Percentiles rank a stretch among this genome's conserved stretches.
These are phyloP conservation scores for Pichia phayaonensis DNA, from an alignment of 805 yeast genomes.

Conservation along the genomic window DNA sequence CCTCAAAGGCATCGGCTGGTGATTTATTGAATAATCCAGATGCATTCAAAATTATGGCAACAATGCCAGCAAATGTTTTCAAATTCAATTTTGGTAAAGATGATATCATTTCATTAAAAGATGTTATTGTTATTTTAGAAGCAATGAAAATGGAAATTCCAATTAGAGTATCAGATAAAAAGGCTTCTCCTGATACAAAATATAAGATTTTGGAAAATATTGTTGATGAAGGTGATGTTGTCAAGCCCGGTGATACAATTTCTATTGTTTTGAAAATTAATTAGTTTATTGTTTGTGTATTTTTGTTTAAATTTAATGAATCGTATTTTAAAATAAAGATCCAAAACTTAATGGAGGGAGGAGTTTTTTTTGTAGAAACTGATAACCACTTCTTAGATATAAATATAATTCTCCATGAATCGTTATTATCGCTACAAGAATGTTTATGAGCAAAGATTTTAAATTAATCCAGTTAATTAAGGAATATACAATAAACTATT, in stretches of 20 bases:
- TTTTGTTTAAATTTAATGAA: neutral
- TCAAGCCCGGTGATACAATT: slow-evolving; percentile 24
- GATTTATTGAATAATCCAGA: slow-evolving; percentile 21
- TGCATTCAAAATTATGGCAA: slow-evolving; percentile 17
- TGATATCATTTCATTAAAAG: slow-evolving; percentile 16
- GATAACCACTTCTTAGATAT: no score
- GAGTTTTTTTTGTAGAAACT: no score
- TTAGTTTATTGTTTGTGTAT: neutral
- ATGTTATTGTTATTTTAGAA: slow-evolving; percentile 24
- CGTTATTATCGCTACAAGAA: neutral
- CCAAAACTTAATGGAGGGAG: no score
- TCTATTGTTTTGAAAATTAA: slow-evolving; percentile 5
- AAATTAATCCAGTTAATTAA: no score
- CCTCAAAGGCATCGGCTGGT: slow-evolving; percentile 12
- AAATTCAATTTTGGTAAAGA: slow-evolving; percentile 24
- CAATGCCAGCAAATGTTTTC: slow-evolving; percentile 30
- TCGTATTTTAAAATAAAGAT: no score
- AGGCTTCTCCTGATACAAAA: slow-evolving; percentile 3
- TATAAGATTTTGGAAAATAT: slow-evolving; percentile 22
- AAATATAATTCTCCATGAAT: neutral
- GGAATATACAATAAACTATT: neutral
- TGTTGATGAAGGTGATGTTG: slow-evolving; percentile 29
- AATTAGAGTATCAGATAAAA: slow-evolving; percentile 19
- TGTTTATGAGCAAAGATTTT: no score
- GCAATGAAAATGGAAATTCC: slow-evolving; percentile 34